A percentile compares a stretch with the other conserved stretches of the same genome.
These are phyloP conservation scores for Aspergillus unguis DNA, from an alignment of 2,329 filamentous ascomycete species.

Conservation along the genomic window DNA sequence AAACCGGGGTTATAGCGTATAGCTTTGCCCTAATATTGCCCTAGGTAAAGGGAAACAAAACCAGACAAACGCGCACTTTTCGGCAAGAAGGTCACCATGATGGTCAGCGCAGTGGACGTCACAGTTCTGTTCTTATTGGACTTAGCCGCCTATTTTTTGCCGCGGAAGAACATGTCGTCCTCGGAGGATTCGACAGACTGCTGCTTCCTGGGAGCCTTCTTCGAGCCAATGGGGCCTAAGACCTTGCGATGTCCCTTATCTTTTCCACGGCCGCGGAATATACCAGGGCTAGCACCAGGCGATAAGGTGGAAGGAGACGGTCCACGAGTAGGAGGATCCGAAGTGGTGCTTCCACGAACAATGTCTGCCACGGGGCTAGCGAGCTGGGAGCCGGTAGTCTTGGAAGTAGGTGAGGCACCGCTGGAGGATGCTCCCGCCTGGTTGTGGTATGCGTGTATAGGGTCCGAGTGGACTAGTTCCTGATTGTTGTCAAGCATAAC, in stretches of 20 bases:
- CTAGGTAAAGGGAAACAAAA: constrained; percentile 3
- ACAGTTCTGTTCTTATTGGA: no score
- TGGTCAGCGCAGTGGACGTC: not conserved
- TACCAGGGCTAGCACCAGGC: constrained; percentile 18
- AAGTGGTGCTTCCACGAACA: constrained; percentile 11
- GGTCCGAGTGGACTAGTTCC: constrained; percentile 7
- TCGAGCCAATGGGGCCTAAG: constrained; percentile 17
- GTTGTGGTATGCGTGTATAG: constrained; percentile 10
- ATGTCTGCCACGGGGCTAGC: constrained; percentile 12
- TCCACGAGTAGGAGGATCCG: constrained; percentile 19
- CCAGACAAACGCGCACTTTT: constrained; percentile 1
- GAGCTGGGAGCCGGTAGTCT: constrained; percentile 14
- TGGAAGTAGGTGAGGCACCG: constrained; percentile 15
- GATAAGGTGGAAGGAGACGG: constrained; percentile 19
- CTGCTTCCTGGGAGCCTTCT: constrained; percentile 9
- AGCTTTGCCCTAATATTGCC: not conserved
- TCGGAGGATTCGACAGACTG: constrained; percentile 15
- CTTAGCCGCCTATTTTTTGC: constrained; percentile 1
- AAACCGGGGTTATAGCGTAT: not conserved
- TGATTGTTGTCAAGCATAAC: not conserved
- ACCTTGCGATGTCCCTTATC: constrained; percentile 8
- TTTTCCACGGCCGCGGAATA: constrained; percentile 9
- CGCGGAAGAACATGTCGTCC: constrained; percentile 16
- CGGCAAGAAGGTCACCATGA: not conserved
- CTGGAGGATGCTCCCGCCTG: constrained; percentile 14